Conservation (phyloP, 78 protist species). For the Dictyostelium purpureum region DNA sequence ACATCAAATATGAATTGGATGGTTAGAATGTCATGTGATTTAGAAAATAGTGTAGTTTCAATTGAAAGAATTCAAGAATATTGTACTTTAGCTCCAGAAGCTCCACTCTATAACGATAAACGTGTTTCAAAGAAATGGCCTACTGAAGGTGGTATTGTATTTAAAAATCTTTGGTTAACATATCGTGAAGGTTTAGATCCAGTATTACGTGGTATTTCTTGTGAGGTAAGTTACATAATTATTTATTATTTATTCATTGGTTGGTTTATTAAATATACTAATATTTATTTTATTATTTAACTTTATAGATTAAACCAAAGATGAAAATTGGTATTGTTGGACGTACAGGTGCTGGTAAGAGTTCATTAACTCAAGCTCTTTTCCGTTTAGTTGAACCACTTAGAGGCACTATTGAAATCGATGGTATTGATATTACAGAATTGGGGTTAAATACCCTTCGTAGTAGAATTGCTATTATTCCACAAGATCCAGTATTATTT, state of each 20-base stretch:
- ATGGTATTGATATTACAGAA: constrained; percentile 77
- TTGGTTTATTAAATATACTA: too few species aligned
- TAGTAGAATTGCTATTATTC: constrained; percentile 88
- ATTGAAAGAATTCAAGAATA: constrained; percentile 82
- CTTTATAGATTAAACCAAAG: constrained; percentile 63
- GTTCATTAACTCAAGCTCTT: constrained; percentile 77
- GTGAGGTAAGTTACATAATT: too few species aligned
- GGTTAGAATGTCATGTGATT: constrained; percentile 76
- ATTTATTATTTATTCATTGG: too few species aligned
- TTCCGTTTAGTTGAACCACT: constrained; percentile 84
- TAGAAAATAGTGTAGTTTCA: constrained; percentile 70
- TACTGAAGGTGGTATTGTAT: constrained; percentile 60
- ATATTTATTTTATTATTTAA: too few species aligned
- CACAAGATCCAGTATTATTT: constrained; percentile 95
- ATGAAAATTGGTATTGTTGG: constrained; percentile 90
- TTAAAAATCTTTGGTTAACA: constrained; percentile 77
- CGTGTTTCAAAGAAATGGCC: constrained; percentile 86
- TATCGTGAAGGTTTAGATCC: constrained; percentile 86
- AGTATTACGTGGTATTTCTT: constrained; percentile 53
- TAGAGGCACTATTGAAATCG: constrained; percentile 68
- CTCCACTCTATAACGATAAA: constrained; percentile 26
- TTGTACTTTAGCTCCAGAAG: constrained; percentile 62
- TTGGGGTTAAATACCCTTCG: constrained; percentile 83
- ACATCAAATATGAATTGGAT: constrained; percentile 73
- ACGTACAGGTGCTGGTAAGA: constrained; percentile 93